Base-by-base conservation (phyloP, 768 basidiomycete genomes). In the Gymnopilus dilepis region DNA sequence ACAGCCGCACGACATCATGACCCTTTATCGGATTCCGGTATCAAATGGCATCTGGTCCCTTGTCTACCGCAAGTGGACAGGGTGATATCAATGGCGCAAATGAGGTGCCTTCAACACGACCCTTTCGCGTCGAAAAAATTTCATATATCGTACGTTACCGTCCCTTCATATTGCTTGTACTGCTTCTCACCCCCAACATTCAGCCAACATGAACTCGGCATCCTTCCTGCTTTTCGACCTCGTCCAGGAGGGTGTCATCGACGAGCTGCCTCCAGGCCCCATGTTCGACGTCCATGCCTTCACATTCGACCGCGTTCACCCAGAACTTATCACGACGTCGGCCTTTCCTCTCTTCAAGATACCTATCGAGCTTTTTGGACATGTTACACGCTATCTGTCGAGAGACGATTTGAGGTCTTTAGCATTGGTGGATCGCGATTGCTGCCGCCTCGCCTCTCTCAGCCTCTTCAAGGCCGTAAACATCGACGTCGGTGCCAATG, bases 351-450 rank as follows among this genome's bases (percentile, higher is more conserved):
- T 74, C 11, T 72, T 74, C 56, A 65, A 48, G 26, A 64, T 76
- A 12, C 75, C 75, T 4, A 52, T 72, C 22, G 75, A 76, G 45
- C 57, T 76, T 13, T 65, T 73, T 21, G 41, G 56, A 19, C 67
- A 70, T 19, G 51, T 75, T 30, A 64, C 67, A 5, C 65, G 67
- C 6, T 69, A 72, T 53, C 65, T 76, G 6, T 65, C 69, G 5
- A 56, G 56, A 8, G 26, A 50, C 7, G 75, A 74, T 56, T 59
- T 76, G 37, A 56, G 54, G 11, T 56, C 65, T 13, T 65, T 76
- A 17, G 62, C 71, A 15, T 51, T 71, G 22, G 71, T 76, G 5
- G 74, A 75, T 48, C 59, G 64, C 1, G 74, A 74, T 43, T 69
- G 69, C 47, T 59, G 66, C 19, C 67, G 65, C 54, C 65, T 74